Conservation (phyloP, 257 asterid species). For the Fraxinus quadrangulata region DNA sequence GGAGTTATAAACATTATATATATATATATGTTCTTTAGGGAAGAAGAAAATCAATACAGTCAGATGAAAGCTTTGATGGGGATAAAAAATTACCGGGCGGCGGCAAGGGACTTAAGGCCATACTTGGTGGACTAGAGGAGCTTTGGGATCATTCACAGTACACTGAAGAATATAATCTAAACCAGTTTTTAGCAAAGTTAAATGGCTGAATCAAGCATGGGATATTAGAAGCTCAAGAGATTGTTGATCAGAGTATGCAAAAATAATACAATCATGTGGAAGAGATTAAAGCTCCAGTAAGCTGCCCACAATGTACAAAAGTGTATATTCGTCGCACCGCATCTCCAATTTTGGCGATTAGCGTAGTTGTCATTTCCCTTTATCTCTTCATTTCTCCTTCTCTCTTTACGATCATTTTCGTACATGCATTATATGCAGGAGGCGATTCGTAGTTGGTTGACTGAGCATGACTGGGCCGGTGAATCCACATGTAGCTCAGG, state of each 20-base stretch:
- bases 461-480: conserved; percentile 31
- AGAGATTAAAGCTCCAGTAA: conserved; percentile 13
- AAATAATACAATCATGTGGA: conserved; percentile 25
- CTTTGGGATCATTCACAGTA: conserved; percentile 99
- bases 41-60: conserved; percentile 36
- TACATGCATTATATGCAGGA: conserved; percentile 27
- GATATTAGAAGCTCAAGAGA: conserved; percentile 16
- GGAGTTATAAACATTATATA: background rate
- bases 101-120: conserved; percentile 81
- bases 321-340: conserved; percentile 47
- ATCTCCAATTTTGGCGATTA: conserved; percentile 51
- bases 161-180: conserved; percentile 88
- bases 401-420: conserved; percentile 2
- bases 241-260: conserved; percentile 31
- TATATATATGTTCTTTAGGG: conserved; percentile 51
- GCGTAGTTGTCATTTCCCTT: conserved; percentile 23
- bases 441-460: conserved; percentile 37
- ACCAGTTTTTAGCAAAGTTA: conserved; percentile 77
- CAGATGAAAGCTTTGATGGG: conserved; percentile 44
- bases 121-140: conserved; percentile 93
- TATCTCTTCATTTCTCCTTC: background rate
- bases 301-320: conserved; percentile 48
- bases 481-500: conserved; percentile 32
- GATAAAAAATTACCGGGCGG: conserved; percentile 58
- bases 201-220: conserved; percentile 53